Evolutionary conservation across 345 rosid genomes (phyloP).

Genomic region (Syzygium aqueum): DNA sequence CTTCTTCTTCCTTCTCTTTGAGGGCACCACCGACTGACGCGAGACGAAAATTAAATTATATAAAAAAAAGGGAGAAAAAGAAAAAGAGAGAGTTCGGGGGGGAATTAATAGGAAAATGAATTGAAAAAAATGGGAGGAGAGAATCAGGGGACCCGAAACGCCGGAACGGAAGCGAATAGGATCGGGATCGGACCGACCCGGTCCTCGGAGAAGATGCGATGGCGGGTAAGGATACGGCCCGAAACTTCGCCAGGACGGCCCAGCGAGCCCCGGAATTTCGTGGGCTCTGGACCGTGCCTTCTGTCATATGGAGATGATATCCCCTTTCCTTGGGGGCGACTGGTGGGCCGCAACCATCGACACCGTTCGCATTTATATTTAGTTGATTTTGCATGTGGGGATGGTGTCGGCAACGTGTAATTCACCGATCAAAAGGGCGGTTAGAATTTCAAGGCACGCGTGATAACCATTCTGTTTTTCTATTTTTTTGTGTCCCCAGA

Average conservation of each 20-base stretch:
- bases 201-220: fast-evolving
- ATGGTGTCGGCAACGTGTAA: neutral
- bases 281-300: neutral
- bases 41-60: neutral
- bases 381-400: neutral
- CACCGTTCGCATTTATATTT: neutral
- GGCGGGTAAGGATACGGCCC: neutral
- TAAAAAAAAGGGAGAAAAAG: too few species aligned
- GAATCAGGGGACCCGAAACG: neutral
- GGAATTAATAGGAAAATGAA: neutral
- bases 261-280: neutral
- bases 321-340: fast-evolving
- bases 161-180: neutral
- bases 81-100: too few species aligned
- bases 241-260: neutral
- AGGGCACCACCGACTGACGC: neutral
- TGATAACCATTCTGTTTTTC: too few species aligned
- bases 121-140: neutral
- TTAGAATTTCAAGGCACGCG: neutral
- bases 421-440: neutral
- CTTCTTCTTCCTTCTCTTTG: neutral
- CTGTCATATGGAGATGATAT: neutral
- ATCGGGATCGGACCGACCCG: neutral
- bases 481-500: too few species aligned
- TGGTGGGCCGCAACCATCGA: neutral